These are phyloP conservation scores for Colletotrichum filicis DNA, from an alignment of 2,329 filamentous ascomycete species.

Conservation along the genomic window DNA sequence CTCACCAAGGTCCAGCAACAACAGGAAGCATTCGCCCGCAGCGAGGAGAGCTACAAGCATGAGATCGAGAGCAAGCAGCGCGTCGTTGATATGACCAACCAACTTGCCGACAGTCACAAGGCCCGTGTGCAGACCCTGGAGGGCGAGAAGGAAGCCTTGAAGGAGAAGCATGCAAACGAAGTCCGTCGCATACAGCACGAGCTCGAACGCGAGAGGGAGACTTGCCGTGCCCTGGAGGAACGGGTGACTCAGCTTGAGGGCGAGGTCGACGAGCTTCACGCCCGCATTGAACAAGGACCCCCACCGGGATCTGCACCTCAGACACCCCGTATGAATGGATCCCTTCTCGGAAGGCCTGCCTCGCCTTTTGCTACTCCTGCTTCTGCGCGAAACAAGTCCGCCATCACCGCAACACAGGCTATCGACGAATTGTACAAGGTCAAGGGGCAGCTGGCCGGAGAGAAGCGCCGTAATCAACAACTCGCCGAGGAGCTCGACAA, in stretches of 20 bases:
- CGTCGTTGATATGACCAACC: slow-evolving; percentile 83
- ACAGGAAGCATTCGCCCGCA: slow-evolving; percentile 82
- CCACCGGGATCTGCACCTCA: slow-evolving; percentile 64
- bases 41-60: slow-evolving; percentile 87
- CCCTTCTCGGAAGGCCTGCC: slow-evolving; percentile 60
- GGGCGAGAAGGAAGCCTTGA: slow-evolving; percentile 66
- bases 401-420: slow-evolving; percentile 69
- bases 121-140: slow-evolving; percentile 78
- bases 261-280: slow-evolving; percentile 65
- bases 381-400: slow-evolving; percentile 65
- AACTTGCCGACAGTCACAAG: slow-evolving; percentile 78
- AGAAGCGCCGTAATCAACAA: slow-evolving; percentile 79
- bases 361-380: slow-evolving; percentile 73
- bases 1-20: slow-evolving; percentile 85
- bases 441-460: slow-evolving; percentile 78
- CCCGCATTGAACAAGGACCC: slow-evolving; percentile 55
- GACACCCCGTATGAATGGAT: slow-evolving; percentile 71
- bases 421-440: slow-evolving; percentile 73
- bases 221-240: slow-evolving; percentile 57
- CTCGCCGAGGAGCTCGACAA: slow-evolving; percentile 84
- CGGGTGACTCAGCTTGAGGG: slow-evolving; percentile 61
- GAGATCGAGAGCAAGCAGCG: slow-evolving; percentile 86
- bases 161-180: slow-evolving; percentile 73
- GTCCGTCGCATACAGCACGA: slow-evolving; percentile 66
- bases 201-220: slow-evolving; percentile 65